Conservation (phyloP, 129 eudicot genomes). For the Heracleum sosnowskyi region DNA sequence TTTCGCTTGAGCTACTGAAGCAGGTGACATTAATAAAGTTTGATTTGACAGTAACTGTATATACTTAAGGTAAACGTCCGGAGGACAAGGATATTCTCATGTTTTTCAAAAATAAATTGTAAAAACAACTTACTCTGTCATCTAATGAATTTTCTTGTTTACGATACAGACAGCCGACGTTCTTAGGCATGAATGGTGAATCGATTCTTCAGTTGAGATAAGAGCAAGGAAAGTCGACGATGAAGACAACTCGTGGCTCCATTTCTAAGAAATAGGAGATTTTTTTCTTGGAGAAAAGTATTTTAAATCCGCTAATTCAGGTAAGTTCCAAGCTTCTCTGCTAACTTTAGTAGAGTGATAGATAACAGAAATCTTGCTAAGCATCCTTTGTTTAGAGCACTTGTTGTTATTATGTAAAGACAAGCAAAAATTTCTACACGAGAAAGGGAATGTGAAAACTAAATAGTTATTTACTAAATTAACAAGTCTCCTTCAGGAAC, state of each 20-base stretch:
- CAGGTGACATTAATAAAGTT: neutral
- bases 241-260: neutral
- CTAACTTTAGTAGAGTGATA: neutral
- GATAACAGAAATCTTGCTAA: neutral
- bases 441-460: neutral
- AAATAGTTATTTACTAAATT: neutral
- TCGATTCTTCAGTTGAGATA: neutral
- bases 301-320: neutral
- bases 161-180: neutral
- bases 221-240: neutral
- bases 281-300: neutral
- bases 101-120: too few species aligned
- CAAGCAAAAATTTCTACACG: neutral
- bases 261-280: neutral
- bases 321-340: neutral
- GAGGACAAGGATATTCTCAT: neutral
- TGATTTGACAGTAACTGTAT: neutral
- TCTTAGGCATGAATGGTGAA: neutral
- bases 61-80: neutral
- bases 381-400: neutral
- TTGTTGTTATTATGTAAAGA: neutral
- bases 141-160: neutral
- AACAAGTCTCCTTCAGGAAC: neutral
- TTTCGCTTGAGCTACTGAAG: neutral
- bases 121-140: neutral